Percentiles rank a stretch among this genome's conserved stretches.
Evolutionary conservation across 2,329 filamentous ascomycete species (phyloP).

Genomic region (Tolypocladium pustulatum): DNA sequence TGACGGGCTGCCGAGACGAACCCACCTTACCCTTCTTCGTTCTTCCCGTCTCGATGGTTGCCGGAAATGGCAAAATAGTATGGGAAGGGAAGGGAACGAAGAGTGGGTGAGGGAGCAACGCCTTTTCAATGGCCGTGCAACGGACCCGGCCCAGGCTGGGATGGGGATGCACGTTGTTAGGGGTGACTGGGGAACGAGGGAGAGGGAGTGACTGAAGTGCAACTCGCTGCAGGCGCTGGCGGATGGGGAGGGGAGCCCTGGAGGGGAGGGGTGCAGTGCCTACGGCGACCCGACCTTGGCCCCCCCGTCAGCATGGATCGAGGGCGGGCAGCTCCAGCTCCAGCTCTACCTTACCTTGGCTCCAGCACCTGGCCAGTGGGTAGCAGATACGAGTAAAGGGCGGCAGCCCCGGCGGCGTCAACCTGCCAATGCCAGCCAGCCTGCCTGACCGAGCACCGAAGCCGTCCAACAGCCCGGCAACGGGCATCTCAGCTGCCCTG

Average conservation of each 20-base stretch:
- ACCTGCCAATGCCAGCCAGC: background rate
- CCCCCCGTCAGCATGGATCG: background rate
- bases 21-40: slow-evolving; percentile 1
- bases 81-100: background rate
- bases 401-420: background rate
- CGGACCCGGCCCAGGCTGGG: slow-evolving; percentile 13
- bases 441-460: background rate
- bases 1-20: background rate
- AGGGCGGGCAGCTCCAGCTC: background rate
- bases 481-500: background rate
- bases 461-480: background rate
- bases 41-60: slow-evolving; percentile 7
- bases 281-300: background rate
- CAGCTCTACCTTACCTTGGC: too few species aligned
- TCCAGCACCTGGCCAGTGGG: background rate
- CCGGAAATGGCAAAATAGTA: slow-evolving; percentile 1
- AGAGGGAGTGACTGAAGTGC: background rate
- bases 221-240: background rate
- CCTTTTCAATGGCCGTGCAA: slow-evolving; percentile 28
- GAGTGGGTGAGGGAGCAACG: slow-evolving; percentile 23
- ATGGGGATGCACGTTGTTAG: slow-evolving; percentile 21
- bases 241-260: background rate
- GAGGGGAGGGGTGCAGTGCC: background rate
- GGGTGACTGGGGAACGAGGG: slow-evolving; percentile 12
- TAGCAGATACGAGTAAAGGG: background rate